Evolutionary conservation across 345 rosid genomes (phyloP).

Genomic region (Triadica sebifera): DNA sequence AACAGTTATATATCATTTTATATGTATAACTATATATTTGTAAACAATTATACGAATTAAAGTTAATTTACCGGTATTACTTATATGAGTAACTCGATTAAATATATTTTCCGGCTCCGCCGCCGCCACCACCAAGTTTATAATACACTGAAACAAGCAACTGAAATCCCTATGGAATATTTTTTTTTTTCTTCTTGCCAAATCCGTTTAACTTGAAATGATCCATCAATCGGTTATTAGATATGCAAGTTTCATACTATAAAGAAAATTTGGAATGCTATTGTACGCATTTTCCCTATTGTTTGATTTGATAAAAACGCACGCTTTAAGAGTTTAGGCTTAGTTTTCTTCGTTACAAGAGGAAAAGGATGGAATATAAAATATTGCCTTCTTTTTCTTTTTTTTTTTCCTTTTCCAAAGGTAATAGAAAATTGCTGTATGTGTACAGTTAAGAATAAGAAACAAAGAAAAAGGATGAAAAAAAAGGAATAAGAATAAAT

Average conservation of each 20-base stretch:
- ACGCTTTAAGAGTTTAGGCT: background rate
- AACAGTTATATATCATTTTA: no score
- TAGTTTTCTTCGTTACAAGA: background rate
- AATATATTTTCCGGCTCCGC: no score
- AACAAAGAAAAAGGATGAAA: background rate
- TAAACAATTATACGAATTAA: no score
- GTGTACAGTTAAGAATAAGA: background rate
- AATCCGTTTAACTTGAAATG: background rate
- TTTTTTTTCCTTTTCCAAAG: background rate
- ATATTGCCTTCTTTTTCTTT: background rate
- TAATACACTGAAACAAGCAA: background rate
- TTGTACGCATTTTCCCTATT: no score
- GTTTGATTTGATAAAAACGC: no score
- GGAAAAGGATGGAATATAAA: background rate
- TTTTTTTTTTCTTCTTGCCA: background rate
- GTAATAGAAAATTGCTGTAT: background rate
- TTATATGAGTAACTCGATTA: no score
- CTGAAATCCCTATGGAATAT: constrained; percentile 11
- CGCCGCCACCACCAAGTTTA: no score
- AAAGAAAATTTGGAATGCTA: no score
- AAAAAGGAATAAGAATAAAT: background rate
- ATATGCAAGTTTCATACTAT: background rate
- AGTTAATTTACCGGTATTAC: no score
- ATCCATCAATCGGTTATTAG: no score
- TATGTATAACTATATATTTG: no score